Conservation (phyloP, 2,329 filamentous ascomycete species). For the Chrysoporthe austroafricana region DNA sequence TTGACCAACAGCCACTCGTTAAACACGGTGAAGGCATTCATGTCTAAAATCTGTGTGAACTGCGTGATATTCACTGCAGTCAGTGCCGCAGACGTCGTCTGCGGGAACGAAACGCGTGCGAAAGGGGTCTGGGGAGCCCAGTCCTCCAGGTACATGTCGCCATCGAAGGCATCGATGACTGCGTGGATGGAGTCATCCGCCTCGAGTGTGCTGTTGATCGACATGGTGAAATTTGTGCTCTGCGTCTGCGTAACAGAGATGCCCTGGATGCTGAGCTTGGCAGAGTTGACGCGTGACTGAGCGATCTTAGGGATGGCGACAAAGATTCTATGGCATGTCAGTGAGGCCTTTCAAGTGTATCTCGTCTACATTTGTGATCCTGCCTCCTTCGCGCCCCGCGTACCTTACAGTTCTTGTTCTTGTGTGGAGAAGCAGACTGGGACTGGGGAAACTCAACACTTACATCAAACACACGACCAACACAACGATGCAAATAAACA, state of each 20-base stretch:
- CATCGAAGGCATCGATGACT: conserved; percentile 54
- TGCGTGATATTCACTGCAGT: conserved; percentile 59
- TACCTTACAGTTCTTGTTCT: too few relatives aligned
- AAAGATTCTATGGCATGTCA: conserved; percentile 49
- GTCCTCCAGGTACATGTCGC: conserved; percentile 60
- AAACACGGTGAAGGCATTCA: conserved; percentile 56
- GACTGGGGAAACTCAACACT: conserved; percentile 41
- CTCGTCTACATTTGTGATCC: too few relatives aligned
- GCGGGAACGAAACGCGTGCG: conserved; percentile 54
- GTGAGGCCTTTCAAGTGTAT: background rate
- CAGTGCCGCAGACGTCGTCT: conserved; percentile 51
- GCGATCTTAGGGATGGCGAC: conserved; percentile 61
- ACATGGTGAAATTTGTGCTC: conserved; percentile 50
- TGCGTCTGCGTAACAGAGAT: conserved; percentile 54
- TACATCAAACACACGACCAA: conserved; percentile 64
- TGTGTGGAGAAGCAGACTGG: too few relatives aligned
- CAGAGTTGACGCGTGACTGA: conserved; percentile 58
- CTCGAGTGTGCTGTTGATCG: conserved; percentile 60
- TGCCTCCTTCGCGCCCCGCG: too few relatives aligned
- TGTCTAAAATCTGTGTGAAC: conserved; percentile 49
- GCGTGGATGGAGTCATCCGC: conserved; percentile 57
- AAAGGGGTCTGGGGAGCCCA: conserved; percentile 52
- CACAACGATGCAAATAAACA: conserved; percentile 52
- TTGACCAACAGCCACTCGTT: conserved; percentile 58
- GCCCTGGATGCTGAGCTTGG: conserved; percentile 55